A percentile compares a stretch with the other conserved stretches of the same genome.
Evolutionary conservation across 257 asterid species (phyloP).

Genomic region (Phtheirospermum japonicum): DNA sequence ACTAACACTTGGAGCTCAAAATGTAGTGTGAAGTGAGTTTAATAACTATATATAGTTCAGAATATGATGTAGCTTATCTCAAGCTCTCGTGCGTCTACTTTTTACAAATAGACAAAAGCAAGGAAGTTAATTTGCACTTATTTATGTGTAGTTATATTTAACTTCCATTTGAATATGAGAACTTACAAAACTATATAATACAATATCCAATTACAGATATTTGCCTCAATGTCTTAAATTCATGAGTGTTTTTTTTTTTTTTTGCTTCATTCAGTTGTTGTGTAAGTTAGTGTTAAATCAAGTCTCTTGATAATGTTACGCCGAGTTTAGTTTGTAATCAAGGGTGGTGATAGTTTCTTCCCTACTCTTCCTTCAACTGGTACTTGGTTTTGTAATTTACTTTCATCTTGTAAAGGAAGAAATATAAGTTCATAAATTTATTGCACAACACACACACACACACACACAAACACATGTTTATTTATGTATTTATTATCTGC

Average conservation of each 20-base stretch:
- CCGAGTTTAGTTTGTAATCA: no score
- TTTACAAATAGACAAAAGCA: background rate
- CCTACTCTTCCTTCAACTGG: slow-evolving; percentile 35
- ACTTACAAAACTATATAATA: no score
- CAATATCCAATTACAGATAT: no score
- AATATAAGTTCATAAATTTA: no score
- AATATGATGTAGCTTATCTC: background rate
- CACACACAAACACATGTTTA: no score
- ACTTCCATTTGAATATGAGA: background rate
- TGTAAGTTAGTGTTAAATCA: no score
- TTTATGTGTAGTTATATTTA: background rate
- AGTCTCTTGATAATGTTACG: no score
- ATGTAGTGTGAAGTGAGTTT: background rate
- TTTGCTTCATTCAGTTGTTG: no score
- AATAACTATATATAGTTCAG: background rate
- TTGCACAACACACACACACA: no score
- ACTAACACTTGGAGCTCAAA: background rate
- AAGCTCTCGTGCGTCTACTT: background rate
- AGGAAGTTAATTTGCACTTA: background rate
- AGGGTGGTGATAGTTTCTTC: slow-evolving; percentile 46
- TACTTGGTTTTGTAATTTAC: slow-evolving; percentile 19
- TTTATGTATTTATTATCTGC: background rate
- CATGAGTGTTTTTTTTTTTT: no score
- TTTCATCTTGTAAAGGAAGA: background rate
- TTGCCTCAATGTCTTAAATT: no score